These are phyloP conservation scores for Suaeda aralocaspica DNA, from an alignment of 148 eudicot species.

Conservation along the genomic window DNA sequence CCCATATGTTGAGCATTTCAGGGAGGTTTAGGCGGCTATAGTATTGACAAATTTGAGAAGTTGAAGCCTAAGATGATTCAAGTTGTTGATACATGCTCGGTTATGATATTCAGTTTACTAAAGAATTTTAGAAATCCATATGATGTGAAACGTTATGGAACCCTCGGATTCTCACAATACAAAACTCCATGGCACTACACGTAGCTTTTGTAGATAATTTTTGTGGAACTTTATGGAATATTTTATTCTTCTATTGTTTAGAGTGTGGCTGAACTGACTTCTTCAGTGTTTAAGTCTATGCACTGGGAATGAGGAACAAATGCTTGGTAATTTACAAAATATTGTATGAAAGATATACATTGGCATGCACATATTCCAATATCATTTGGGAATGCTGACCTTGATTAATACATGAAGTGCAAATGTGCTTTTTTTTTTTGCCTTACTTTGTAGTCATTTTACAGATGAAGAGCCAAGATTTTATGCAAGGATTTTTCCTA, in stretches of 20 bases:
- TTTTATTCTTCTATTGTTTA: slow-evolving; percentile 1
- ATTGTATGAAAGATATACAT: not conserved
- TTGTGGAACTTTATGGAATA: not conserved
- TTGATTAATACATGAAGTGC: not conserved
- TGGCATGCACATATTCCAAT: not conserved
- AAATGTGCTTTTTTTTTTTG: not conserved
- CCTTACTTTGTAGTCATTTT: not conserved
- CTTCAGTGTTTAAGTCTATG: not conserved
- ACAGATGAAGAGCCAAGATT: not conserved
- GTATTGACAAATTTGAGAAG: slow-evolving; percentile 79
- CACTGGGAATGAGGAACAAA: not conserved
- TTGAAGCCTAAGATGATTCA: slow-evolving; percentile 91
- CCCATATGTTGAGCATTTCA: slow-evolving; percentile 73
- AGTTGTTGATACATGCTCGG: slow-evolving; percentile 85
- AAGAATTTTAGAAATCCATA: slow-evolving; percentile 84
- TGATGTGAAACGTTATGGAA: slow-evolving; percentile 28
- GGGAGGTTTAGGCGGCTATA: slow-evolving; percentile 64
- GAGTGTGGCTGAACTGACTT: slow-evolving; percentile 12
- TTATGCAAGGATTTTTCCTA: not conserved
- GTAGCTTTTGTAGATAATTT: slow-evolving; percentile 25
- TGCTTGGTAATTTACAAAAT: slow-evolving; percentile 3
- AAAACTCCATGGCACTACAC: not conserved
- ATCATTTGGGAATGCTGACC: not conserved
- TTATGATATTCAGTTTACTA: slow-evolving; percentile 75
- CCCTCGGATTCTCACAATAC: not conserved